Base-by-base conservation (phyloP, 805 yeast genomes). In the Huiozyma naganishii region DNA sequence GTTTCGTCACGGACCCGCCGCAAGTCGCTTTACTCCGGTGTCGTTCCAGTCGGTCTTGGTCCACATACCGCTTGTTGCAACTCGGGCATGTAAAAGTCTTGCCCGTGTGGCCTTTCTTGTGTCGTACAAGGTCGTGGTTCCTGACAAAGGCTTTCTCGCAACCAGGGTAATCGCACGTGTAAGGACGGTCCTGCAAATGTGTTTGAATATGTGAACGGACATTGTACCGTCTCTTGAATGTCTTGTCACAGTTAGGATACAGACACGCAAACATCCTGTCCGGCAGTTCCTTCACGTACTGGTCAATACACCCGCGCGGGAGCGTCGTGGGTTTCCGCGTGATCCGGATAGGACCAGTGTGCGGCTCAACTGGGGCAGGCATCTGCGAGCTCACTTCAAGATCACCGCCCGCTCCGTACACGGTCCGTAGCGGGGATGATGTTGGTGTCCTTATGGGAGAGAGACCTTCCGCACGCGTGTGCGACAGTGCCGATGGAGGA, bases 141-240 rank as follows among this genome's bases (percentile, higher is more conserved):
- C 99, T 73, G 27, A 92, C 99, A 67, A 92, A 92, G 30, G 85
- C 76, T 52, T 89, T 85, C 5, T 76, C 74, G 64, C 99, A 92
- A 36, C 71, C 71, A 4, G 67, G 68, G 36, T 52, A 52, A 28
- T 69, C 70, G 66, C 99, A 92, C 0, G 72, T 68, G 64, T 86
- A 90, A 1, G 99, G 99, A 50, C 97, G 71, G 62, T 92, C 97
- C 58, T 90, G 80, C 41, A 92, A 66, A 68, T 92, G 99, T 0
- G 98, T 92, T 59, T 92, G 98, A 44, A 92, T 88, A 61, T 92
- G 99, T 0, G 95, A 86, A 50, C 97, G 71, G 10, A 87, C 85
- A 56, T 92, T 92, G 65, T 94, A 92, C 40, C 95, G 71, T 55
- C 98, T 72, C 6, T 88, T 79, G 63, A 92, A 90, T 43, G 73